phyloP scores from a whole-genome alignment of 129 eudicot genomes.

The Solidago caesia region DNA sequence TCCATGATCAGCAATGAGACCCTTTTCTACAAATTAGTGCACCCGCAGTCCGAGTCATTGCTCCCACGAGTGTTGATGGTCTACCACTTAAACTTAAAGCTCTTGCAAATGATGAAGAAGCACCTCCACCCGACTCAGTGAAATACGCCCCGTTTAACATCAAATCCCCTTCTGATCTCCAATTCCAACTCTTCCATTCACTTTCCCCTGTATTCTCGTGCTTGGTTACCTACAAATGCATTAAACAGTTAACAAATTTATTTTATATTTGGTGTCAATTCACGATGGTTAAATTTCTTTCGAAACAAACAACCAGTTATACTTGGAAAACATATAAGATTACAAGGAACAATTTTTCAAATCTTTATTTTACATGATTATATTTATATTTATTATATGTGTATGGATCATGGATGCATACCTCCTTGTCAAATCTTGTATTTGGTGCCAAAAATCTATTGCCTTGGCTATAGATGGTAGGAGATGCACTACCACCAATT shows the following conservation, averaged over 20 bases:
- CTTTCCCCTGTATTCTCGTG: constrained; percentile 71
- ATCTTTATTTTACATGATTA: too few species aligned
- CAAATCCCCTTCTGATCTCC: constrained; percentile 90
- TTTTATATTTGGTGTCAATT: too few species aligned
- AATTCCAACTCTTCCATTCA: constrained; percentile 86
- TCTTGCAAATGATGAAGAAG: not conserved
- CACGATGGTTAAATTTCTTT: too few species aligned
- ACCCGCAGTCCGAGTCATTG: constrained; percentile 5
- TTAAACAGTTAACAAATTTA: not conserved
- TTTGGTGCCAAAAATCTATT: constrained; percentile 80
- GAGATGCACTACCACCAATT: constrained; percentile 88
- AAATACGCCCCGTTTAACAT: constrained; percentile 87
- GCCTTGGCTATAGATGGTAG: constrained; percentile 88
- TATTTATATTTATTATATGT: too few species aligned
- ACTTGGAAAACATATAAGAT: too few species aligned
- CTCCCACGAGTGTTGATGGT: constrained; percentile 1
- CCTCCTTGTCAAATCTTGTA: constrained; percentile 63
- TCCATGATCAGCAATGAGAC: constrained; percentile 5
- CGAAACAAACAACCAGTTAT: too few species aligned
- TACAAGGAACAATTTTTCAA: not conserved
- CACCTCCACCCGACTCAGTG: constrained; percentile 55
- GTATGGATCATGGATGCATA: not conserved
- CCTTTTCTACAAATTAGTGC: constrained; percentile 1
- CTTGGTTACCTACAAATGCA: constrained; percentile 69
- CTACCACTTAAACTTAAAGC: constrained; percentile 6